A percentile compares a stretch with the other conserved stretches of the same genome.
phyloP scores from a whole-genome alignment of 176 grass and related monocot genomes.

The Dactylis glomerata region DNA sequence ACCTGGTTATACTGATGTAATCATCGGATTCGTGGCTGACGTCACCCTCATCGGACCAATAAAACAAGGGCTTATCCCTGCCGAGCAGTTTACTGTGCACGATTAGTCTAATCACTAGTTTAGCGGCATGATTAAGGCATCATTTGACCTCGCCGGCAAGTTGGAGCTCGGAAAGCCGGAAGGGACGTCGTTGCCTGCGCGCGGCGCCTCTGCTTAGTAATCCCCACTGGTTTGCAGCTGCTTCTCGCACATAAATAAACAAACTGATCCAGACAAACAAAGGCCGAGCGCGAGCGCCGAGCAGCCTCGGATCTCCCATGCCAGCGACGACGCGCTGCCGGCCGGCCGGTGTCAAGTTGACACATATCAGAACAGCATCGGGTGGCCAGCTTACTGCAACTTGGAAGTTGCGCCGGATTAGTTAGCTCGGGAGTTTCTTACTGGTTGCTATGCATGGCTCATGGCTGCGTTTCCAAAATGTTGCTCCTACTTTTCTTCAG shows the following conservation, averaged over 20 bases:
- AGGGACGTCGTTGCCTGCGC: conserved; percentile 15
- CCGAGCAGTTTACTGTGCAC: background rate
- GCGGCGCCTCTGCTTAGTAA: conserved; percentile 3
- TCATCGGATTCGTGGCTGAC: conserved; percentile 33
- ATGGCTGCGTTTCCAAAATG: background rate
- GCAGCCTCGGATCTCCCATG: conserved; percentile 40
- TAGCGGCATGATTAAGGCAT: conserved; percentile 33
- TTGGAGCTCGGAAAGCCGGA: conserved; percentile 11
- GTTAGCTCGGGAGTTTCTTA: background rate
- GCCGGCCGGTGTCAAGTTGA: too few species aligned
- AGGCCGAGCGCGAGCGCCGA: background rate
- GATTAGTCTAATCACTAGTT: conserved; percentile 36
- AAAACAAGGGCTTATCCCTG: conserved; percentile 28
- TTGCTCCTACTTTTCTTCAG: background rate
- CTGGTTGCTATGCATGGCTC: background rate
- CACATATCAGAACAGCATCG: conserved; percentile 2
- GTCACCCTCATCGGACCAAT: conserved; percentile 25
- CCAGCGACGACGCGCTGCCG: background rate
- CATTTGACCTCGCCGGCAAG: conserved; percentile 23
- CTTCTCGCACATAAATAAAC: conserved; percentile 27
- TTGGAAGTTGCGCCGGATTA: background rate
- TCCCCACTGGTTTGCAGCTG: background rate
- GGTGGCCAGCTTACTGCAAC: background rate
- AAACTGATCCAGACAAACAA: background rate
- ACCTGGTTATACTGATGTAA: conserved; percentile 32